Conservation (phyloP, 768 basidiomycete genomes). For the Cystobasidium tubakii region DNA sequence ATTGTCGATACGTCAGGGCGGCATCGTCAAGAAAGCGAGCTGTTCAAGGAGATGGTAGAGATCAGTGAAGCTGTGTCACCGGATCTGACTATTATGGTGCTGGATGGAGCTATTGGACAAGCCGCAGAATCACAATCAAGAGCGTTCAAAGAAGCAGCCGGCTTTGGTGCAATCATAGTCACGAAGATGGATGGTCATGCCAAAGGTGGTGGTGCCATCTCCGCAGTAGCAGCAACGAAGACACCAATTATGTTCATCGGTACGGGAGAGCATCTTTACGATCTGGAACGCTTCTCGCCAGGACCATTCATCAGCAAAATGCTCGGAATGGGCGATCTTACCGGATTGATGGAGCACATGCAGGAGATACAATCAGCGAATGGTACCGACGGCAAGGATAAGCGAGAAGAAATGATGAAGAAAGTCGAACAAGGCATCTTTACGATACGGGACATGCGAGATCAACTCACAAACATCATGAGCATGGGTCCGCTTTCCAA, state of each 20-base stretch:
- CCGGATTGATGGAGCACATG: conserved; percentile 97
- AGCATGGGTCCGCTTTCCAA: conserved; percentile 99
- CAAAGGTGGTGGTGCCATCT: conserved; percentile 97
- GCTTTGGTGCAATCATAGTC: conserved; percentile 98
- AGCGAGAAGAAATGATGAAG: conserved; percentile 96
- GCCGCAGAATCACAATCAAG: conserved; percentile 92
- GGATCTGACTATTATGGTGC: conserved; percentile 87
- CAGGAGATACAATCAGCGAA: conserved; percentile 74
- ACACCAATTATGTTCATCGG: conserved; percentile 99
- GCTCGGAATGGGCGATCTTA: conserved; percentile 89
- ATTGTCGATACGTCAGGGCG: conserved; percentile 97
- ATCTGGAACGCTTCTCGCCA: conserved; percentile 90
- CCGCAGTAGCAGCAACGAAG: conserved; percentile 96
- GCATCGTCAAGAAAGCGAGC: conserved; percentile 91
- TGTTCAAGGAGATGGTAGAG: conserved; percentile 97
- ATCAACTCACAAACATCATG: conserved; percentile 96
- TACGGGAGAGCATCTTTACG: conserved; percentile 94
- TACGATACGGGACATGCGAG: conserved; percentile 93
- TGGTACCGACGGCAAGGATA: conserved; percentile 59
- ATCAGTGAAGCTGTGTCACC: conserved; percentile 89
- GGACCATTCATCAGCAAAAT: conserved; percentile 96
- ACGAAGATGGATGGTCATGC: conserved; percentile 99
- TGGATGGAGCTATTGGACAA: conserved; percentile 98
- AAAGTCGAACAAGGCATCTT: conserved; percentile 95
- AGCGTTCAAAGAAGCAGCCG: conserved; percentile 94